Evolutionary conservation across 139 green algal genomes (phyloP).

Genomic region (Gonium pectorale): DNA sequence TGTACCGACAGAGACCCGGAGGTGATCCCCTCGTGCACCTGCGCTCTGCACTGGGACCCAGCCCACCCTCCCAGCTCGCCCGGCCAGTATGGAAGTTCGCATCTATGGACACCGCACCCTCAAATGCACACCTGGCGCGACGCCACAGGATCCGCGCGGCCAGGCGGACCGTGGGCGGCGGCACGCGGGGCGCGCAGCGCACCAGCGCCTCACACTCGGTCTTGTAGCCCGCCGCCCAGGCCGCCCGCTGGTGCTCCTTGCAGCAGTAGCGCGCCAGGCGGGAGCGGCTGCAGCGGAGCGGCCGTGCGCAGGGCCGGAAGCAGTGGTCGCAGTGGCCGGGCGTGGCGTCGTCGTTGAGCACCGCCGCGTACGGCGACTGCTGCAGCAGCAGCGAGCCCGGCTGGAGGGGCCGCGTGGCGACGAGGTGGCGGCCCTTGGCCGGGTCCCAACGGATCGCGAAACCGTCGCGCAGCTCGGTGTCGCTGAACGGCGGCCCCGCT

Average conservation of each 20-base stretch:
- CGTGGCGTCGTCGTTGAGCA: slow-evolving; percentile 59
- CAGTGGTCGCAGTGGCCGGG: slow-evolving; percentile 60
- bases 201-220: slow-evolving; percentile 73
- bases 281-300: slow-evolving; percentile 66
- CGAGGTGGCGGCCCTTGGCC: slow-evolving; percentile 58
- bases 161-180: slow-evolving; percentile 72
- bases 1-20: no score
- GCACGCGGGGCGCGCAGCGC: slow-evolving; percentile 57
- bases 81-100: no score
- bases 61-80: no score
- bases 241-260: slow-evolving; percentile 65
- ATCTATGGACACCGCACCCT: no score
- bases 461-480: neutral
- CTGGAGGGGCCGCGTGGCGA: slow-evolving; percentile 35
- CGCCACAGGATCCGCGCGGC: slow-evolving; percentile 69
- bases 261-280: slow-evolving; percentile 68
- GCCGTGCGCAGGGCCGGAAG: slow-evolving; percentile 16
- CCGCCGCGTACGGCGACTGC: slow-evolving; percentile 51
- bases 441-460: neutral
- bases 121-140: slow-evolving; percentile 45
- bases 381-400: slow-evolving; percentile 48
- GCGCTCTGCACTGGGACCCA: no score
- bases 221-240: slow-evolving; percentile 68
- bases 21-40: no score
- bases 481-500: neutral